A percentile compares a stretch with the other conserved stretches of the same genome.
Conservation (phyloP, 768 basidiomycete genomes). For the Cystobasidium tubakii region DNA sequence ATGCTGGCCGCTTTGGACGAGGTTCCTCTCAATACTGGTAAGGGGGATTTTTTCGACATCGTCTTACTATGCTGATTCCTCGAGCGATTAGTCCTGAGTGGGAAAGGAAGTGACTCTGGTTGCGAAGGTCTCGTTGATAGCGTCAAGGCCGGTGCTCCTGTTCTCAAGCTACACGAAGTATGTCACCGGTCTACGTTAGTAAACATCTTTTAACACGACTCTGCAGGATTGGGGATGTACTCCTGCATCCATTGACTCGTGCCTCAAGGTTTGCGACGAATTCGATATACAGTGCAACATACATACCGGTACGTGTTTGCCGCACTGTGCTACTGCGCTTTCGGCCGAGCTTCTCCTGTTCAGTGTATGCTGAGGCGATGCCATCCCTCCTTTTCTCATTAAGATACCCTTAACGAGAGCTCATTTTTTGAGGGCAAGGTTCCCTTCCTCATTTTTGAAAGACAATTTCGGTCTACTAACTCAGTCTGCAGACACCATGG, state of each 20-base stretch:
- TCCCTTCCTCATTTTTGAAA: not conserved
- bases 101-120: conserved; percentile 90
- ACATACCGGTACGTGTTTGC: conserved; percentile 71
- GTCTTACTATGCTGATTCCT: too few relatives aligned
- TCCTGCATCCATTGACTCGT: conserved; percentile 69
- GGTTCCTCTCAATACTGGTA: conserved; percentile 31
- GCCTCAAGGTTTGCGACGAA: conserved; percentile 76
- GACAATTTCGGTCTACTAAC: not conserved
- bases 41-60: too few relatives aligned
- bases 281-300: conserved; percentile 92
- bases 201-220: too few relatives aligned
- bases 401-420: conserved; percentile 68
- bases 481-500: conserved; percentile 64
- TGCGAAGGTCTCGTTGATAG: conserved; percentile 69
- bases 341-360: too few relatives aligned
- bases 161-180: conserved; percentile 82
- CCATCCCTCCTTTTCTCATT: too few relatives aligned
- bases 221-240: conserved; percentile 36
- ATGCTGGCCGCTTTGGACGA: conserved; percentile 91
- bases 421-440: conserved; percentile 85
- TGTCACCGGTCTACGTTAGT: too few relatives aligned
- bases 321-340: too few relatives aligned
- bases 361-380: too few relatives aligned
- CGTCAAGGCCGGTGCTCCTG: conserved; percentile 73
- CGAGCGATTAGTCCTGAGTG: conserved; percentile 60